A percentile compares a stretch with the other conserved stretches of the same genome.
Conservation (phyloP, 441 rosid species). For the Erodium trifolium region DNA sequence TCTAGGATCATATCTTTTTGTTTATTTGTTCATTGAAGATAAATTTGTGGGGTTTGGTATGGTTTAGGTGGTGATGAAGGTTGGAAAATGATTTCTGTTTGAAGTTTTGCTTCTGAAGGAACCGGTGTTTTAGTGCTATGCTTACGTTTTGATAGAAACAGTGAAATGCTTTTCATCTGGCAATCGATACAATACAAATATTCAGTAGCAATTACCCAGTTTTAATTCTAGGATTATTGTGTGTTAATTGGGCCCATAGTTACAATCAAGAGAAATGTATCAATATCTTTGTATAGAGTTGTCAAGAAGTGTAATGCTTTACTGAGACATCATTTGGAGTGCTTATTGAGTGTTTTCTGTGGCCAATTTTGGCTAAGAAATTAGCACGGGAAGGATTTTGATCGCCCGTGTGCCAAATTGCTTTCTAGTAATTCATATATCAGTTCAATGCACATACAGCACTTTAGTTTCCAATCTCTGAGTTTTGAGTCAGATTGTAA, state of each 20-base stretch:
- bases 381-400: neutral
- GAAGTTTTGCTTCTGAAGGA: slow-evolving; percentile 30
- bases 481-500: too few species aligned
- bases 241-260: neutral
- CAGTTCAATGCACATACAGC: too few species aligned
- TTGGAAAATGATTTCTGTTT: slow-evolving; percentile 23
- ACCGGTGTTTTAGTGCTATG: neutral
- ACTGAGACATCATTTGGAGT: neutral
- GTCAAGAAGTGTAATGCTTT: neutral
- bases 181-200: neutral
- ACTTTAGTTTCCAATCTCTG: neutral
- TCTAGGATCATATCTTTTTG: neutral
- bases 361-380: neutral
- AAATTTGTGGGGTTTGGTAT: neutral
- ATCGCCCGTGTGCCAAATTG: neutral
- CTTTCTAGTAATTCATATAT: too few species aligned
- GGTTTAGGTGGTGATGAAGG: neutral
- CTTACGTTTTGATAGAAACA: neutral
- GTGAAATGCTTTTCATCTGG: neutral
- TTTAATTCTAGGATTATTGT: neutral
- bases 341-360: neutral
- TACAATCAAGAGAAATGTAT: neutral
- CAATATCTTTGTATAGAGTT: neutral
- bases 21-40: neutral
- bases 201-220: neutral